These are phyloP conservation scores for Bidens hawaiensis DNA, from an alignment of 140 eudicot species.

Conservation along the genomic window DNA sequence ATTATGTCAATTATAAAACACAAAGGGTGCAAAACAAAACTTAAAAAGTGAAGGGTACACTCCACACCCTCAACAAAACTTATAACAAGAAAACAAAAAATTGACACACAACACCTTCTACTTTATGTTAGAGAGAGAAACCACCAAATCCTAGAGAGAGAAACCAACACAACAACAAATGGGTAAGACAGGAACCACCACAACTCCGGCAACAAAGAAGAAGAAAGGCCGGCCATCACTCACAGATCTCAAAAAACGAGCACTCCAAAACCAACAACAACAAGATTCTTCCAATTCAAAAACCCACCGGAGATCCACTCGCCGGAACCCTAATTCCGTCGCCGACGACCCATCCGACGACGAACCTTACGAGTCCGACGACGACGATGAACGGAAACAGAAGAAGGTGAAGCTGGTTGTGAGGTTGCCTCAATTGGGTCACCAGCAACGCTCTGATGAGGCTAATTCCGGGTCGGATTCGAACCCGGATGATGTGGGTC, in stretches of 20 bases:
- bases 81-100: conserved; percentile 23
- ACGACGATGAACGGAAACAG: conserved; percentile 75
- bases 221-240: conserved; percentile 81
- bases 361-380: conserved; percentile 45
- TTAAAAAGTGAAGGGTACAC: too few relatives aligned
- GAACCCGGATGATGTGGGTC: conserved; percentile 39
- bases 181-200: conserved; percentile 54
- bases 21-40: too few relatives aligned
- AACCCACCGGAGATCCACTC: conserved; percentile 77
- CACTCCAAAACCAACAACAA: conserved; percentile 25
- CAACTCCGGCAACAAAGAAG: conserved; percentile 51
- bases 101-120: conserved; percentile 1
- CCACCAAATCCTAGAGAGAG: too few relatives aligned
- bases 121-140: conserved; percentile 18
- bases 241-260: conserved; percentile 45
- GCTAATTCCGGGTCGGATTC: conserved; percentile 47
- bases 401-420: conserved; percentile 87
- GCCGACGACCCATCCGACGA: conserved; percentile 28
- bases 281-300: too few relatives aligned
- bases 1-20: too few relatives aligned
- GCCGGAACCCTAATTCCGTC: conserved; percentile 51
- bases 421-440: conserved; percentile 53
- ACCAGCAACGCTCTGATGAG: too few relatives aligned
- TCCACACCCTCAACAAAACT: too few relatives aligned
- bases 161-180: neutral